phyloP scores from a whole-genome alignment of 768 basidiomycete species.

The Naganishia onofrii region DNA sequence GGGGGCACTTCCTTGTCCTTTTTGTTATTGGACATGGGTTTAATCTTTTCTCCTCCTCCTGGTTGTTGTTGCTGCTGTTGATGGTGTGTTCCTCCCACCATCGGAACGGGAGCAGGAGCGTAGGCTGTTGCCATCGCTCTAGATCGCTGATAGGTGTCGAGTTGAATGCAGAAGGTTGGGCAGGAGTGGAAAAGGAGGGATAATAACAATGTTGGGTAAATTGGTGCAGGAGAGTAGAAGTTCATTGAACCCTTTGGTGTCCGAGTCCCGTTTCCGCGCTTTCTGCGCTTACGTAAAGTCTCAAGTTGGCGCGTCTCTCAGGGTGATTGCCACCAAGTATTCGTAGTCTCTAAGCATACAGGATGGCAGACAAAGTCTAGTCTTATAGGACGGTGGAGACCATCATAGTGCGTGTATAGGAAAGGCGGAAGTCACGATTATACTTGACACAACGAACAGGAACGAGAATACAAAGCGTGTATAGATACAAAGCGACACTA shows the following conservation, averaged over 20 bases:
- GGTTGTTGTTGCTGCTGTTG: neutral
- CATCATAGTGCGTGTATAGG: no score
- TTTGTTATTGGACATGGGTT: slow-evolving; percentile 28
- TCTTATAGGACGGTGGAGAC: no score
- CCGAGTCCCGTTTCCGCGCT: neutral
- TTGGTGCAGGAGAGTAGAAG: slow-evolving; percentile 4
- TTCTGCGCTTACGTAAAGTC: neutral
- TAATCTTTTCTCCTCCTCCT: slow-evolving; percentile 15
- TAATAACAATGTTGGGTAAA: neutral
- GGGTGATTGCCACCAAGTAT: no score
- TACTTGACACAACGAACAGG: neutral
- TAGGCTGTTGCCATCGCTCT: slow-evolving; percentile 11
- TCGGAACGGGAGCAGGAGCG: slow-evolving; percentile 3
- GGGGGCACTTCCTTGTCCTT: slow-evolving; percentile 25
- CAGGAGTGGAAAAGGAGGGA: no score
- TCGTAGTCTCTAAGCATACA: no score
- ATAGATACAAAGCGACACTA: slow-evolving; percentile 22
- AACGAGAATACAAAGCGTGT: slow-evolving; percentile 12
- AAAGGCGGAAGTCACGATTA: neutral
- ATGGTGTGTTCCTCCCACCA: neutral
- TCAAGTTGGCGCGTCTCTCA: no score
- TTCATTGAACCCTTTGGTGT: neutral
- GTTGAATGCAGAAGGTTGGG: neutral
- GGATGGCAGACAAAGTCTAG: no score
- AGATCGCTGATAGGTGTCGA: neutral